Evolutionary conservation across 108 stramenopile species (phyloP), one percentile per base, ranked within the genome.

Genomic region (Schizochytrium sp.): DNA sequence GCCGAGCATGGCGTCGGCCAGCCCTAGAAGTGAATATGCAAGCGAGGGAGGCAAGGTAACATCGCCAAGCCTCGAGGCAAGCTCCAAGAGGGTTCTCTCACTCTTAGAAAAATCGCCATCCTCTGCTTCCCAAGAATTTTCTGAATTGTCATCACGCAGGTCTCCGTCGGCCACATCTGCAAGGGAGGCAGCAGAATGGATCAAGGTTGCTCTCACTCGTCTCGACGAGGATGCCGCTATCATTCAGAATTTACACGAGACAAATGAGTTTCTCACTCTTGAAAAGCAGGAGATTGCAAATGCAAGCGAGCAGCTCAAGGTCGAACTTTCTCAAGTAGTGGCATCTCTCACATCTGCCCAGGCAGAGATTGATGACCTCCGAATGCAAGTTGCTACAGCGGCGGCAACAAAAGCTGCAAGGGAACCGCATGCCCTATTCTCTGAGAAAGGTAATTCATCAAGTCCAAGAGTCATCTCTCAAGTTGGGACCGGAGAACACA

Each of bases 151-250:
- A n/a, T 17, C 0, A 60, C 19, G 19, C 64, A 44, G 44, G 28
- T 38, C 28, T 28, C 28, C 12, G 2, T 13, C 40, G 19, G 7
- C 42, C 40, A 28, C 5, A 38, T 38, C 64, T 15, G 64, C 64
- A 44, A 10, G 28, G 64, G 64, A 69, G 15, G 64, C 64, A 44
- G 64, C 64, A 44, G 42, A 44, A 7, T 69, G 64, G 64, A 69
- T 69, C 64, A 69, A 69, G 28, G 64, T 38, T 7, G 64, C 64
- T 7, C 8, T 69, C 12, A 38, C 42, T 7, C 64, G 64, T 3
- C 64, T 69, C 5, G 64, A 69, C 28, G 64, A 69, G 42, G 44
- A 69, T 38, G 64, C 19, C 12, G 64, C 64, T 7, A 44, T 44
- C 28, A 38, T 69, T 7, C 19, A 69, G 42, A 13, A 38, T 8